phyloP scores from a whole-genome alignment of 2,329 filamentous ascomycete species.

The Fusarium pilosicola region DNA sequence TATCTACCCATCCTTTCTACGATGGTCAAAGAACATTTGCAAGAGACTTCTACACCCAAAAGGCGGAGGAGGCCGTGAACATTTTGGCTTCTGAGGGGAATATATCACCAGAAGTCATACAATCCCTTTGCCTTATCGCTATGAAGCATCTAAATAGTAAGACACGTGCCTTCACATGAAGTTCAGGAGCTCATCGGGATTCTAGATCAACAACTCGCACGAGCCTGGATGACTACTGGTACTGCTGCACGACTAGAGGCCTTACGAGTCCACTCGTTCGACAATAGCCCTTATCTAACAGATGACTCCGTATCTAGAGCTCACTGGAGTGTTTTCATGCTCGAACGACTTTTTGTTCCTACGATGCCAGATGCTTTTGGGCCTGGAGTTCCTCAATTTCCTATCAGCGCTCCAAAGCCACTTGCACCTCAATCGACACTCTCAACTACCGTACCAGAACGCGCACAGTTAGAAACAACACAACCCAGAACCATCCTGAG shows the following conservation, averaged over 20 bases:
- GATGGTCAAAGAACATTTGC: not conserved
- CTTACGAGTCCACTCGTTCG: not conserved
- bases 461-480: not conserved
- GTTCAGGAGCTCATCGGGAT: not conserved
- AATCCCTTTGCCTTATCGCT: not conserved
- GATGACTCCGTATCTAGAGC: not conserved
- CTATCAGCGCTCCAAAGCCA: not conserved
- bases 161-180: accelerated
- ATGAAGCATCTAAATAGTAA: not conserved
- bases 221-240: not conserved
- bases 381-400: accelerated
- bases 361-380: not conserved
- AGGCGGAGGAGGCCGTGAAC: not conserved
- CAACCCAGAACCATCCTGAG: not conserved
- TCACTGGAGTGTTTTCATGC: not conserved
- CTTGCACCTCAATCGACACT: not conserved
- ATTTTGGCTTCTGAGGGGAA: not conserved
- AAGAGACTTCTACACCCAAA: not conserved
- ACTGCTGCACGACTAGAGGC: not conserved
- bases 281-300: accelerated
- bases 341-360: not conserved
- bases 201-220: not conserved
- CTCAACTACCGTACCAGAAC: not conserved
- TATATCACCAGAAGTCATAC: not conserved
- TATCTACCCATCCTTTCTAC: not conserved